phyloP scores from a whole-genome alignment of 305 asterid genomes.

The Fraxinus xanthoxyloides region DNA sequence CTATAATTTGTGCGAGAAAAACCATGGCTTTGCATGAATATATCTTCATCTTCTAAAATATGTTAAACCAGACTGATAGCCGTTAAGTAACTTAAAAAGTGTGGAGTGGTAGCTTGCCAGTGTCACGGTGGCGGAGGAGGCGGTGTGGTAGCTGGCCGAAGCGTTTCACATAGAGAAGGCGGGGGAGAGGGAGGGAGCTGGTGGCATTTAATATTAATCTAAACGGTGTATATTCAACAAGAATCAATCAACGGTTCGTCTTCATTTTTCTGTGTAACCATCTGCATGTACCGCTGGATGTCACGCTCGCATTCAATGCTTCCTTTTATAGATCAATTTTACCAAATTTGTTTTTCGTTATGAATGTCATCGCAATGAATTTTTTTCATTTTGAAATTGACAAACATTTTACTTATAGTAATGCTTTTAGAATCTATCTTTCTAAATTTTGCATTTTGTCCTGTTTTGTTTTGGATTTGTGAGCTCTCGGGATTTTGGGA shows the following conservation, averaged over 20 bases:
- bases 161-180: background rate
- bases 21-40: conserved; percentile 13
- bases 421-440: background rate
- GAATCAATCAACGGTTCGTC: background rate
- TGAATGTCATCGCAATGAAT: background rate
- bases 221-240: background rate
- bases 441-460: background rate
- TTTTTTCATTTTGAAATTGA: background rate
- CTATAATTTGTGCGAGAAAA: conserved; percentile 10
- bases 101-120: background rate
- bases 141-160: background rate
- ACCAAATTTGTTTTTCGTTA: background rate
- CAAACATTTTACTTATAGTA: background rate
- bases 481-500: background rate
- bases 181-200: background rate
- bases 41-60: background rate
- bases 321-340: background rate
- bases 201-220: background rate
- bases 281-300: conserved; percentile 1
- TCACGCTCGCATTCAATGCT: background rate
- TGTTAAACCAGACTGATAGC: background rate
- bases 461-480: background rate
- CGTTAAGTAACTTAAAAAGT: background rate
- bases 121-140: background rate
- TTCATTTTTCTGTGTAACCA: background rate